Evolutionary conservation across 495 filamentous ascomycete species (phyloP), one percentile per base, ranked within the genome.

Genomic region (Cudoniella acicularis): DNA sequence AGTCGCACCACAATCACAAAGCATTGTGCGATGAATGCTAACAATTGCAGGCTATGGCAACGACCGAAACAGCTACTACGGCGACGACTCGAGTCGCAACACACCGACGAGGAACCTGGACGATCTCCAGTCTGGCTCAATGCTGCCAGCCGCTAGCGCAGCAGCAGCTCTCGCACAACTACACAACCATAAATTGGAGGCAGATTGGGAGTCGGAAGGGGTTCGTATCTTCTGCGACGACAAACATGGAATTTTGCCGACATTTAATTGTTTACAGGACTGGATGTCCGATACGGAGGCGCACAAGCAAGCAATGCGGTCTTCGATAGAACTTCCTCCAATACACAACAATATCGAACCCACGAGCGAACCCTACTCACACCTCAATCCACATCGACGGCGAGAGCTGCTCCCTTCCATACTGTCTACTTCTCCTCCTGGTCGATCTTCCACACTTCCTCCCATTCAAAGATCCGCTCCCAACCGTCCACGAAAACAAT

Each of bases 151-250:
- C 41, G 90, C 88, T 55, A 91, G 83, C 52, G 90, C 90, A 22
- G 92, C 92, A 23, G 89, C 90, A 26, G 92, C 92, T 13, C 79
- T 96, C 52, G 91, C 92, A 47, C 88, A 94, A 74, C 78, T 96
- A 66, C 90, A 95, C 72, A 85, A 87, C 63, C 86, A 93, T 71
- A 89, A 88, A 48, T 80, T 87, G 49, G 87, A 91, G 18, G 80
- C 82, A 2, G 90, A 92, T 58, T 95, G 88, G 88, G 91, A 92
- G 23, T 87, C 88, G 9, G 91, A 95, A 67, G 80, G 81, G 74
- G 91, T 95, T 77, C 74, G 82, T 82, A 22, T 26, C n/a, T 36
- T 60, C 3, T 13, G 49, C 36, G 21, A 30, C 60, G 51, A 13
- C 24, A 52, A 25, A 13, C 25, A 18, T 53, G 46, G 54, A 55